phyloP scores from a whole-genome alignment of 176 grass and related monocot genomes.

The Tillandsia fasciculata region DNA sequence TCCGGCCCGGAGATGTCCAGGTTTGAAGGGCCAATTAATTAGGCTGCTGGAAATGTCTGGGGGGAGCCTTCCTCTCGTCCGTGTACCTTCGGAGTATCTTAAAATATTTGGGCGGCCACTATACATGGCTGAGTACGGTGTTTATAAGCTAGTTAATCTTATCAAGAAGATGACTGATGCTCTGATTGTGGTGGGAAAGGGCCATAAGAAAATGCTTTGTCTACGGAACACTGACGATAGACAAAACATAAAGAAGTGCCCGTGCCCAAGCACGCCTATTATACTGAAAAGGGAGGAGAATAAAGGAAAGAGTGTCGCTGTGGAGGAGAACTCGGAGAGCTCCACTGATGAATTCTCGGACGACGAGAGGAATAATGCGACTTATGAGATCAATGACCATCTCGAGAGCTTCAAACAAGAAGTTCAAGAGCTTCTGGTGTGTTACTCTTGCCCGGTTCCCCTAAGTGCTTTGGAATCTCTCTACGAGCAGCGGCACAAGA shows the following conservation, averaged over 20 bases:
- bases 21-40: conserved; percentile 63
- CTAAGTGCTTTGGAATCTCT: conserved; percentile 39
- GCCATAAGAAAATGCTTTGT: conserved; percentile 67
- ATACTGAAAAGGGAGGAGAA: conserved; percentile 64
- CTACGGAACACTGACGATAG: conserved; percentile 51
- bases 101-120: conserved; percentile 66
- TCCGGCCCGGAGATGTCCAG: conserved; percentile 61
- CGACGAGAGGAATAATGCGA: conserved; percentile 44
- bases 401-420: conserved; percentile 59
- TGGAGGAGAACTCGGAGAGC: conserved; percentile 32
- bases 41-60: conserved; percentile 56
- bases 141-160: conserved; percentile 46
- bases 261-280: conserved; percentile 38
- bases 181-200: conserved; percentile 72
- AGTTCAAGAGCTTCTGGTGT: conserved; percentile 81
- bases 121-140: conserved; percentile 64
- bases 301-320: conserved; percentile 30
- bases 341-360: conserved; percentile 77
- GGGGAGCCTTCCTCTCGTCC: conserved; percentile 57
- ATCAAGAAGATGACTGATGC: conserved; percentile 64
- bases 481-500: conserved; percentile 87
- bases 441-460: conserved; percentile 61
- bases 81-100: conserved; percentile 61
- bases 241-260: conserved; percentile 44
- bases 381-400: conserved; percentile 36